Evolutionary conservation across 225 moss, liverwort and hornwort species (phyloP), one percentile per base, ranked within the genome.

Genomic region (Bryum argenteum): DNA sequence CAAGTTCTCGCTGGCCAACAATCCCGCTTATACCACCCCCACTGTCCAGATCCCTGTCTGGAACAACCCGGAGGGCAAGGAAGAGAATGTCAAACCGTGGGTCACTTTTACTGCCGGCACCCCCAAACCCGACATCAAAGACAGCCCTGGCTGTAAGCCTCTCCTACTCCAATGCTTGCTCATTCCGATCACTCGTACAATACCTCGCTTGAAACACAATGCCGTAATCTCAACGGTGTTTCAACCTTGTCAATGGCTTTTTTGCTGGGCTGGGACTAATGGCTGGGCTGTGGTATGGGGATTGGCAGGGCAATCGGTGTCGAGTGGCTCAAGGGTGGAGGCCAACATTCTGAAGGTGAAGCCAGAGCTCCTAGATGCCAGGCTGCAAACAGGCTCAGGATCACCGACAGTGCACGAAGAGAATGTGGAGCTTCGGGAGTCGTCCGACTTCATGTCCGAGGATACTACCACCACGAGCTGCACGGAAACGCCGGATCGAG

Each of bases 1-100:
- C 75, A 91, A 89, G 52, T 48, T 84, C 3, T 66, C 89, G 45
- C 60, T 72, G 84, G 33, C 33, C 33, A 65, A 41, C 24, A 81
- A 83, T 59, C 62, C 82, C 15, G 82, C 79, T 5, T 76, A 80
- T 41, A 28, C 56, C 2, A 72, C 75, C 5, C 50, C 72, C n/a
- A 63, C 28, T 33, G 48, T 20, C 3, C 71, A 63, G 50, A 42
- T 57, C 6, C 67, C 80, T 45, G 70, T 78, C 8, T 81, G 75
- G 57, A 73, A 57, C 11, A 73, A 57, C 11, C 63, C 63, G 5
- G 80, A 84, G 11, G 47, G 43, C 19, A 78, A 76, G 63, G 85
- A 82, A 50, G 85, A 85, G 74, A 77, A 77, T 67, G 82, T 79
- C 47, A 85, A 85, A 45, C 82, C 85, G 8, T 85, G 85, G 85